phyloP scores from a whole-genome alignment of 2,329 filamentous ascomycete species.

The Penicillium sp. region DNA sequence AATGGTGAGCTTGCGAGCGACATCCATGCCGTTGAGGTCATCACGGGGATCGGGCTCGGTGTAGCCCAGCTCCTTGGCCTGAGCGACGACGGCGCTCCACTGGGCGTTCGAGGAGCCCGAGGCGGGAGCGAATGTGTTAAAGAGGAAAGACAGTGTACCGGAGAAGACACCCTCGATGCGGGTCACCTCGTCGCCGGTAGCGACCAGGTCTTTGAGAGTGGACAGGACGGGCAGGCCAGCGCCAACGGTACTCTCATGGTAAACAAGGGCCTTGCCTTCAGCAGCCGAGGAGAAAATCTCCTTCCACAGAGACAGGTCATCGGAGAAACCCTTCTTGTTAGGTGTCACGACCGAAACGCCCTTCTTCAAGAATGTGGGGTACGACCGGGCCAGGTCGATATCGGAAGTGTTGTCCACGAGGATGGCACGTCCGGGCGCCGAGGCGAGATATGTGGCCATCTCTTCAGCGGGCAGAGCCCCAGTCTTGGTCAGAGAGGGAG shows the following conservation, averaged over 20 bases:
- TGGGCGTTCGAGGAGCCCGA: conserved; percentile 58
- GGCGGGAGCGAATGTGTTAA: conserved; percentile 91
- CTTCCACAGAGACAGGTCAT: conserved; percentile 73
- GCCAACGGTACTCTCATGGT: conserved; percentile 92
- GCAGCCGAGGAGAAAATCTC: conserved; percentile 73
- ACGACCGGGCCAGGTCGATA: conserved; percentile 73
- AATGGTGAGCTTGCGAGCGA: conserved; percentile 97
- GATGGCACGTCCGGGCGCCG: conserved; percentile 70
- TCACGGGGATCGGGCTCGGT: conserved; percentile 84
- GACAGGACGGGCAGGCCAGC: conserved; percentile 91
- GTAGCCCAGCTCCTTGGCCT: conserved; percentile 89
- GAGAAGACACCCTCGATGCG: conserved; percentile 97
- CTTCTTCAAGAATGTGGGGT: conserved; percentile 72
- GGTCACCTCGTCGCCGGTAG: conserved; percentile 84
- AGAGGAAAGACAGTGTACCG: conserved; percentile 95
- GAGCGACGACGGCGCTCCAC: conserved; percentile 86
- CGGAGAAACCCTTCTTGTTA: conserved; percentile 97
- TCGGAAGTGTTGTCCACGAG: conserved; percentile 96
- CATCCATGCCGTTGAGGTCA: conserved; percentile 79
- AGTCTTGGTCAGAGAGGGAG: conserved; percentile 52
- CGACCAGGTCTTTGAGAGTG: conserved; percentile 83
- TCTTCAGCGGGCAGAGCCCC: conserved; percentile 58
- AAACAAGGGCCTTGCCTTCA: conserved; percentile 64
- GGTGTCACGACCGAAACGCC: conserved; percentile 91
- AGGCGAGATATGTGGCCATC: conserved; percentile 70